Base-by-base conservation (phyloP, 257 asterid species). In the Agastache rugosa region DNA sequence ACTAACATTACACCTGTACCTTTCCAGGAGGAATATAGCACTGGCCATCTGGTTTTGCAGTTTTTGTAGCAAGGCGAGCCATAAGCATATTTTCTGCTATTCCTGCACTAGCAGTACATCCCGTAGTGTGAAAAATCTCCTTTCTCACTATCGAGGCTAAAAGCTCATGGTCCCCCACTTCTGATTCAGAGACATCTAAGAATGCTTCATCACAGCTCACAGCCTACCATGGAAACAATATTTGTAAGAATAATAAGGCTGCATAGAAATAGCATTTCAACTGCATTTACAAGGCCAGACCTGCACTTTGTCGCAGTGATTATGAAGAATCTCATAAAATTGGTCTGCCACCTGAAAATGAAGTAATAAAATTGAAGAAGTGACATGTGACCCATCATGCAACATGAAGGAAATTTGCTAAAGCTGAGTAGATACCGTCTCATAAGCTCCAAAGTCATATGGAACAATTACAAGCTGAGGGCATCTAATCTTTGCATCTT, bases 131-230 rank as follows among this genome's bases (percentile, higher is more conserved):
- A 44, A 79, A 73, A 74, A 95, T 87, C 77, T 95, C 96, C 72
- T 82, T 86, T 82, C 98, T 89, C 75, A 95, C 88, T 55, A 78
- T 56, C 64, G 91, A 83, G 77, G 96, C 96, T 76, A 92, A 80
- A 77, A 79, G 79, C 80, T 83, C 87, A 79, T 90, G 93, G 79
- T 90, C 96, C 74, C 78, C 87, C 74, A 81, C 81, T 67, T 85
- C 91, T 11, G 87, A 84, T 55, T 87, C 97, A 58, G 93, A 85
- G 78, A 86, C 90, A 76, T 95, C 98, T 65, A 95, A 64, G 85
- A 92, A 95, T 63, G 99, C 98, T 83, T 95, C 99, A 74, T 95
- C 99, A 76, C 99, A 95, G 84, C 99, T 95, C 73, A 95, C 91
- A 69, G 99, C 98, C 97, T 95, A 87, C 79, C 85, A 59, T 23